These are phyloP conservation scores for Nelumbo lutea DNA, from an alignment of 164 flowering plant species.

Conservation along the genomic window DNA sequence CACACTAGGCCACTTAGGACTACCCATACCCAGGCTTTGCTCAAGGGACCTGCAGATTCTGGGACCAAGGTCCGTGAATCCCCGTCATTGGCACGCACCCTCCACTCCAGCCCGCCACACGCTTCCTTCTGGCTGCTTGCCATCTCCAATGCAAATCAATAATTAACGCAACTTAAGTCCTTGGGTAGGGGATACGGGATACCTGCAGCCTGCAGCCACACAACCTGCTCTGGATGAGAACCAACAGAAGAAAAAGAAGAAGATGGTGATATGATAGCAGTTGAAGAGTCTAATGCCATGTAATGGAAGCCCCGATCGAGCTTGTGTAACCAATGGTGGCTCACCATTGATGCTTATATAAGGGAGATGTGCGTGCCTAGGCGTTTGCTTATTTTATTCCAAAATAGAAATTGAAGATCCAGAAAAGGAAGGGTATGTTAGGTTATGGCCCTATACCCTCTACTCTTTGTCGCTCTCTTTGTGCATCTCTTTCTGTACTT, in stretches of 20 bases:
- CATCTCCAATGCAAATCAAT: constrained; percentile 13
- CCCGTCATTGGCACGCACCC: constrained; percentile 37
- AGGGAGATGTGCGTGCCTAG: neutral
- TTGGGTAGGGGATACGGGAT: constrained; percentile 8
- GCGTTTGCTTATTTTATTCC: neutral
- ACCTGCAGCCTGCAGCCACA: neutral
- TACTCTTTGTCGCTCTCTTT: too few species aligned
- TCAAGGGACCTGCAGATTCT: constrained; percentile 12
- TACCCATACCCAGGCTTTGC: constrained; percentile 27
- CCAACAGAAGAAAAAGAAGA: neutral
- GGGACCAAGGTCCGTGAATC: constrained; percentile 30
- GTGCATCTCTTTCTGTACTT: too few species aligned
- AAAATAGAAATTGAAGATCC: neutral
- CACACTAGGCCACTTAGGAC: constrained; percentile 21
- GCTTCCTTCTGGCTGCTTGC: constrained; percentile 20
- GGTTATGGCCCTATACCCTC: neutral
- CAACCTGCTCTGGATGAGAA: constrained; percentile 1
- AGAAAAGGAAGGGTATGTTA: constrained; percentile 2
- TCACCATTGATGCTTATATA: constrained; percentile 17
- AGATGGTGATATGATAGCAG: neutral
- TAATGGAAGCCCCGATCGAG: constrained; percentile 8
- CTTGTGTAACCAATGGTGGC: constrained; percentile 5
- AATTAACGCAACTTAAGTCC: neutral
- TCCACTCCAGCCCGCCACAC: constrained; percentile 44
- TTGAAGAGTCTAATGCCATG: constrained; percentile 15